These are phyloP conservation scores for Pythium sukuiense DNA, from an alignment of 352 stramenopile species.

Conservation along the genomic window DNA sequence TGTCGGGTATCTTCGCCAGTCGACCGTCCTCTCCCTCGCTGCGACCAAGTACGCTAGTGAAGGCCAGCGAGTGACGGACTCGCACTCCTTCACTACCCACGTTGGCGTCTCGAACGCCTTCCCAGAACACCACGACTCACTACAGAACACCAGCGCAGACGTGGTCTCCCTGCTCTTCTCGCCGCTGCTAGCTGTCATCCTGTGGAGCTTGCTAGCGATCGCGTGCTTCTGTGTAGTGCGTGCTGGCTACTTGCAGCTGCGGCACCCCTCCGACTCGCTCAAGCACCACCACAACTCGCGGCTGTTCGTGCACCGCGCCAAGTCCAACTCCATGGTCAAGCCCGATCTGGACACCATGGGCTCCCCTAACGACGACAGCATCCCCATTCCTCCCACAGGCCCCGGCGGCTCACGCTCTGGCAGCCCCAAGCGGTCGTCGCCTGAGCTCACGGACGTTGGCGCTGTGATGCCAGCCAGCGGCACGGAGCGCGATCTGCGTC, in stretches of 20 bases:
- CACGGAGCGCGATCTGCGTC: constrained; percentile 22
- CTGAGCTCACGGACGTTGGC: neutral
- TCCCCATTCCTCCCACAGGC: neutral
- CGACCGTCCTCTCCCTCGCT: constrained; percentile 16
- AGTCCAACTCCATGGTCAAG: constrained; percentile 20
- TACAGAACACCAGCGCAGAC: constrained; percentile 19
- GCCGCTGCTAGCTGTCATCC: constrained; percentile 11
- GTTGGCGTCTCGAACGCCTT: constrained; percentile 23
- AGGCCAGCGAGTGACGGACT: constrained; percentile 18
- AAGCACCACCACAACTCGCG: constrained; percentile 17
- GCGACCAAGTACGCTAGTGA: constrained; percentile 15
- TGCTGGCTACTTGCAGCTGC: constrained; percentile 14
- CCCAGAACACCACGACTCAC: constrained; percentile 24
- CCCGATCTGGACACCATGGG: constrained; percentile 17
- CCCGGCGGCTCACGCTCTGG: neutral
- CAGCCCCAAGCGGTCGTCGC: constrained; percentile 8
- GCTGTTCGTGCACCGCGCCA: constrained; percentile 15
- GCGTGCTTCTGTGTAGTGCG: constrained; percentile 6
- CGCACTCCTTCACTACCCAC: constrained; percentile 16
- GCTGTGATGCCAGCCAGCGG: constrained; percentile 14
- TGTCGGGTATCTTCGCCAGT: constrained; percentile 13
- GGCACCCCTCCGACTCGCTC: constrained; percentile 9
- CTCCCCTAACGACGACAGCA: neutral
- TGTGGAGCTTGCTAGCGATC: constrained; percentile 23
- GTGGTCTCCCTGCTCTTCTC: constrained; percentile 20